phyloP scores from a whole-genome alignment of 352 stramenopile genomes.

The Globisporangium spinosum region DNA sequence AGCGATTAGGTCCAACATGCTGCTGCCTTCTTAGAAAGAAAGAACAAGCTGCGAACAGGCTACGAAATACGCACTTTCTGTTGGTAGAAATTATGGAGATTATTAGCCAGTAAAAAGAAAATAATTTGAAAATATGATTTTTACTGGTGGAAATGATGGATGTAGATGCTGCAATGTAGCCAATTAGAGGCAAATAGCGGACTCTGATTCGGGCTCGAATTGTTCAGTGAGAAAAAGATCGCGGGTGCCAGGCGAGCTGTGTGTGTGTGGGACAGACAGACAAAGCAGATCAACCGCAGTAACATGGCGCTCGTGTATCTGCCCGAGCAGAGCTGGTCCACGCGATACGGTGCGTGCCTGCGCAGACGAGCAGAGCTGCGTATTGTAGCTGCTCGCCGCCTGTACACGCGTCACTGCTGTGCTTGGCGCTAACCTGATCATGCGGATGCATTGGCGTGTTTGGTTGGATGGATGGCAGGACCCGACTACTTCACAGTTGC shows the following conservation, averaged over 20 bases:
- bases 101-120: neutral
- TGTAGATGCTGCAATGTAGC: neutral
- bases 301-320: constrained; percentile 76
- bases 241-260: neutral
- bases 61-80: neutral
- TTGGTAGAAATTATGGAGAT: neutral
- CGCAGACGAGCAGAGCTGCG: neutral
- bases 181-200: neutral
- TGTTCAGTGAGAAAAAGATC: constrained; percentile 4
- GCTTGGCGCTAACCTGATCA: neutral
- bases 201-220: neutral
- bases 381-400: neutral
- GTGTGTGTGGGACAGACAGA: neutral
- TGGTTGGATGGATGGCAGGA: constrained; percentile 25
- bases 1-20: constrained; percentile 2
- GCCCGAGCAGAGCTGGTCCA: constrained; percentile 61
- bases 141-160: neutral
- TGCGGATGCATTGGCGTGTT: neutral
- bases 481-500: constrained; percentile 73
- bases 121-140: neutral
- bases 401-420: neutral
- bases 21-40: constrained; percentile 12
- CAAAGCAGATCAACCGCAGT: neutral
- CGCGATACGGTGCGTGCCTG: constrained; percentile 54
- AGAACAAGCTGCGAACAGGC: constrained; percentile 16